Conservation (phyloP, 2,329 filamentous ascomycete species). For the Plenodomus tracheiphilus region DNA sequence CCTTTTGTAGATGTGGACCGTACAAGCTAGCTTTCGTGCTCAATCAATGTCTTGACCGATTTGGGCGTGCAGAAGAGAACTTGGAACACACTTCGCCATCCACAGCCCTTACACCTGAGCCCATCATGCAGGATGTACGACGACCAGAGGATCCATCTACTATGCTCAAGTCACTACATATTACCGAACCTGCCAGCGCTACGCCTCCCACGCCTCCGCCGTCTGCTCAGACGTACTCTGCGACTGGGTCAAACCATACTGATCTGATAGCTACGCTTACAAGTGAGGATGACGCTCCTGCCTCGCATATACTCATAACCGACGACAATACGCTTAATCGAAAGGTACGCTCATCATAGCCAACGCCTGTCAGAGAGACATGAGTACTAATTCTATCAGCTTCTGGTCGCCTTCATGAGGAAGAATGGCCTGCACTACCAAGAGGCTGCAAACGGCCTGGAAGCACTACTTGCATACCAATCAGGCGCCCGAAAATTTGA, state of each 20-base stretch:
- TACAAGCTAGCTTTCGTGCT: slow-evolving; percentile 37
- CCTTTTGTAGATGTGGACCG: slow-evolving; percentile 31
- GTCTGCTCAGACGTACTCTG: not conserved
- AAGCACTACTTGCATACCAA: slow-evolving; percentile 35
- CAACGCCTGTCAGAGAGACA: too few species aligned
- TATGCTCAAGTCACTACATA: not conserved
- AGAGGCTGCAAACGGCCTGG: slow-evolving; percentile 39
- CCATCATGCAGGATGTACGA: not conserved
- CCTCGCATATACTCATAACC: slow-evolving; percentile 36
- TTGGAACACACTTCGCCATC: not conserved
- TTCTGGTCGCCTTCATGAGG: slow-evolving; percentile 38
- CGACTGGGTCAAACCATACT: not conserved
- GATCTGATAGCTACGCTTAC: not conserved
- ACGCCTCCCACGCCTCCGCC: not conserved
- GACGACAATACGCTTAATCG: slow-evolving; percentile 48
- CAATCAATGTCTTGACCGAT: slow-evolving; percentile 34
- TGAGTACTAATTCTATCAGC: slow-evolving; percentile 18
- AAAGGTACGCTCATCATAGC: slow-evolving; percentile 21
- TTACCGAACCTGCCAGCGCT: not conserved
- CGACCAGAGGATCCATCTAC: not conserved
- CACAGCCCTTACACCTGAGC: not conserved
- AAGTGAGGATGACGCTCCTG: not conserved
- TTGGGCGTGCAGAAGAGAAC: slow-evolving; percentile 25
- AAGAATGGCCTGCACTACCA: slow-evolving; percentile 25
- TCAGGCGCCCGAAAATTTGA: slow-evolving; percentile 15